Conservation (phyloP, 805 yeast species). For the Pichia cephalocereana region DNA sequence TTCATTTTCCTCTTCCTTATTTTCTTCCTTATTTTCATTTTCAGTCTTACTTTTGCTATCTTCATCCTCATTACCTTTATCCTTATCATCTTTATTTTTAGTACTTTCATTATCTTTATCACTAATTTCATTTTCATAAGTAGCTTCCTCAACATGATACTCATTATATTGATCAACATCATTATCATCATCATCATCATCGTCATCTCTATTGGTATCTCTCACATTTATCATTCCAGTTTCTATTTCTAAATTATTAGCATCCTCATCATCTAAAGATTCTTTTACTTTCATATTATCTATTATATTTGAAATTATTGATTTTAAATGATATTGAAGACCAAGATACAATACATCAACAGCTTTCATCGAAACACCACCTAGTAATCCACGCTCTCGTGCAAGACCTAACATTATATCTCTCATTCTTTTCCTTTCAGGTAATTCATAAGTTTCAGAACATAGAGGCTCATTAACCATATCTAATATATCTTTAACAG, state of each 20-base stretch:
- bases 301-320: conserved; percentile 62
- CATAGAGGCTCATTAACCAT: conserved; percentile 78
- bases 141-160: no score
- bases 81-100: background rate
- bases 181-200: background rate
- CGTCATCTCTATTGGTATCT: no score
- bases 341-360: conserved; percentile 77
- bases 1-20: no score
- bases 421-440: conserved; percentile 64
- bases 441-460: conserved; percentile 69
- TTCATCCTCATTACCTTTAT: background rate
- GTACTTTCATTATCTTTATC: background rate
- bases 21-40: background rate
- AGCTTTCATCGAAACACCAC: conserved; percentile 66
- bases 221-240: no score
- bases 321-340: conserved; percentile 69
- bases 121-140: background rate
- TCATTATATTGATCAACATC: no score
- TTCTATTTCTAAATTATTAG: no score
- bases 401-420: conserved; percentile 71
- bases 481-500: conserved; percentile 89
- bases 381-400: conserved; percentile 83
- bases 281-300: conserved; percentile 51
- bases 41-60: no score
- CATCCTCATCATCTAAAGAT: conserved; percentile 22